These are phyloP conservation scores for Saccharum officinarum DNA, from an alignment of 176 grass and related monocot species.

Conservation along the genomic window DNA sequence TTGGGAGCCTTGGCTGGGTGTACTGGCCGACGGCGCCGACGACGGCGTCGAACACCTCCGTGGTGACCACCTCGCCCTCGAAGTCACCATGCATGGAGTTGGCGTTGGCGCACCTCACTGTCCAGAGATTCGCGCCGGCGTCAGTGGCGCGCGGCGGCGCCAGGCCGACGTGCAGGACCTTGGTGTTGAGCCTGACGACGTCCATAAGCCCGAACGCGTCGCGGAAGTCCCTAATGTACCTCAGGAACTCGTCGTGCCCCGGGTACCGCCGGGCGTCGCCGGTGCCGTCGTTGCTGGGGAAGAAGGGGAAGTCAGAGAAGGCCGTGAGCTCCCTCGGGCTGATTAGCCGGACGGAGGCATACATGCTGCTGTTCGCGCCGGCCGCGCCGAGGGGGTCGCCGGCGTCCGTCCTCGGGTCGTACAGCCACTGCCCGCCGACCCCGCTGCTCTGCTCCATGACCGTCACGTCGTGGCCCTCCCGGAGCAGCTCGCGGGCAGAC, in stretches of 20 bases:
- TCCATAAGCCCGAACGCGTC: slow-evolving; percentile 31
- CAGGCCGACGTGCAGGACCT: slow-evolving; percentile 19
- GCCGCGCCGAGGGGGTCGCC: slow-evolving; percentile 15
- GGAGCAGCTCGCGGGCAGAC: slow-evolving; percentile 41
- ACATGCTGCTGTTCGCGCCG: slow-evolving; percentile 37
- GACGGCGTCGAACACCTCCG: slow-evolving; percentile 39
- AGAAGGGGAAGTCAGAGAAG: slow-evolving; percentile 51
- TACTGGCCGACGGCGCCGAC: slow-evolving; percentile 35
- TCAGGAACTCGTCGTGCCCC: slow-evolving; percentile 33
- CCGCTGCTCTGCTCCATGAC: slow-evolving; percentile 44
- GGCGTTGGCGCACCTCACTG: too few relatives aligned
- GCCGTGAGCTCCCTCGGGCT: background rate
- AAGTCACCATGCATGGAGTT: background rate
- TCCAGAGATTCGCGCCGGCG: background rate
- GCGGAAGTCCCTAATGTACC: slow-evolving; percentile 44
- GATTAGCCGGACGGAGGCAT: slow-evolving; percentile 31
- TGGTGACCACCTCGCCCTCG: background rate
- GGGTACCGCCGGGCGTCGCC: slow-evolving; percentile 34
- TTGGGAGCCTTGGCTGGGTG: slow-evolving; percentile 26
- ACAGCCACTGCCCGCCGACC: slow-evolving; percentile 58
- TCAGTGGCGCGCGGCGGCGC: background rate
- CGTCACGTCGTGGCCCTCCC: slow-evolving; percentile 41
- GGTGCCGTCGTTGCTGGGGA: background rate
- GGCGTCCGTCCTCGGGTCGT: background rate
- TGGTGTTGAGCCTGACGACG: background rate